A percentile compares a stretch with the other conserved stretches of the same genome.
Conservation (phyloP, 139 green algal genomes). For the Pleodorina starrii region DNA sequence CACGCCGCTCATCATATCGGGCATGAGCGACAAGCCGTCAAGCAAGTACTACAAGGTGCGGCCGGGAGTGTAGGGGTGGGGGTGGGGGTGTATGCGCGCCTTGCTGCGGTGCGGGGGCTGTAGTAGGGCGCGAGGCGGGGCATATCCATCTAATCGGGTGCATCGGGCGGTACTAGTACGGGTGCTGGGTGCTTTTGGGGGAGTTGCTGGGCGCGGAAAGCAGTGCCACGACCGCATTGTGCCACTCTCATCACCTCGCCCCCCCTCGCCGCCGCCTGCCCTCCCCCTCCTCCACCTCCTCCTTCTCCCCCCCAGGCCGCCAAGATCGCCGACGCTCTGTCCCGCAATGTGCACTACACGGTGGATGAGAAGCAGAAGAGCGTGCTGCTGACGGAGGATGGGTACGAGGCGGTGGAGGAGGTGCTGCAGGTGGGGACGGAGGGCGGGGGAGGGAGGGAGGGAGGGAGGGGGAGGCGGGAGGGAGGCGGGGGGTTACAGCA, state of each 20-base stretch:
- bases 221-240: too few relatives aligned
- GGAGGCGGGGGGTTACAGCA: too few relatives aligned
- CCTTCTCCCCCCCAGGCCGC: conserved; percentile 59
- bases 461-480: too few relatives aligned
- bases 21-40: conserved; percentile 88
- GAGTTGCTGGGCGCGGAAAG: too few relatives aligned
- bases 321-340: conserved; percentile 91
- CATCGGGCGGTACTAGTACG: too few relatives aligned
- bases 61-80: neutral
- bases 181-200: too few relatives aligned
- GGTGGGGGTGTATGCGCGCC: neutral
- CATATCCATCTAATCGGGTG: too few relatives aligned
- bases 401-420: conserved; percentile 98
- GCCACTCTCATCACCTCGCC: neutral
- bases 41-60: conserved; percentile 87
- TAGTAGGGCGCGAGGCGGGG: too few relatives aligned
- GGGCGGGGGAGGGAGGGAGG: too few relatives aligned
- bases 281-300: too few relatives aligned
- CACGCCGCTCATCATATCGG: conserved; percentile 98
- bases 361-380: conserved; percentile 99
- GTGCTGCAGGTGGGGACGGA: conserved; percentile 88
- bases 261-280: neutral
- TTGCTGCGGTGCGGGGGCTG: too few relatives aligned
- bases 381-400: conserved; percentile 97
- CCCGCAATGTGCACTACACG: conserved; percentile 95